phyloP scores from a whole-genome alignment of 805 yeast genomes.

The Candida tallmaniae region DNA sequence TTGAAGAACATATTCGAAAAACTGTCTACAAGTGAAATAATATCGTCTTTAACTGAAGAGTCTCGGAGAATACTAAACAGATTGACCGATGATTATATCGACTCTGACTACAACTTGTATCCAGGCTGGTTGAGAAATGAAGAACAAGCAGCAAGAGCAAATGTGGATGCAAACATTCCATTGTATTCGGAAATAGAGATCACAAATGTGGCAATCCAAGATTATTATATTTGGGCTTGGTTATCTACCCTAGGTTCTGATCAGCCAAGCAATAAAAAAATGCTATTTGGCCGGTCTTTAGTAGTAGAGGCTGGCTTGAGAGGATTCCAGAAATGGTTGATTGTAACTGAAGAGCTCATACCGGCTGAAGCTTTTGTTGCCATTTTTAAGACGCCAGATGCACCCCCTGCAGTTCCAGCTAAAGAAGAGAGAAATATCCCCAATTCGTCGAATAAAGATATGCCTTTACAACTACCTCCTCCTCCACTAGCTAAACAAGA shows the following conservation, averaged over 20 bases:
- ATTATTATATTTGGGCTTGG: conserved; percentile 92
- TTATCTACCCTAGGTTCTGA: conserved; percentile 71
- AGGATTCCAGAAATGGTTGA: conserved; percentile 76
- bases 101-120: conserved; percentile 32
- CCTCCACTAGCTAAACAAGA: conserved; percentile 16
- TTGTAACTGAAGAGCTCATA: conserved; percentile 63
- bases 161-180: conserved; percentile 26
- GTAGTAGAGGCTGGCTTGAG: conserved; percentile 77
- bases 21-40: conserved; percentile 47
- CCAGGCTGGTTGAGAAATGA: conserved; percentile 33
- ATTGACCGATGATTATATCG: conserved; percentile 31
- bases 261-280: conserved; percentile 59
- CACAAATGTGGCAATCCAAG: conserved; percentile 69
- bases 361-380: conserved; percentile 29
- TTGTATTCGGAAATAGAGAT: conserved; percentile 37
- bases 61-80: conserved; percentile 54
- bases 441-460: conserved; percentile 14
- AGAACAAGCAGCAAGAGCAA: conserved; percentile 8
- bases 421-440: conserved; percentile 9
- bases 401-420: conserved; percentile 14
- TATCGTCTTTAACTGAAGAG: conserved; percentile 66
- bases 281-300: conserved; percentile 73
- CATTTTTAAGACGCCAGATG: conserved; percentile 19
- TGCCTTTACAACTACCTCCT: conserved; percentile 24
- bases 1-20: conserved; percentile 66